Conservation (phyloP, 306 rosid species). For the Senna tora region DNA sequence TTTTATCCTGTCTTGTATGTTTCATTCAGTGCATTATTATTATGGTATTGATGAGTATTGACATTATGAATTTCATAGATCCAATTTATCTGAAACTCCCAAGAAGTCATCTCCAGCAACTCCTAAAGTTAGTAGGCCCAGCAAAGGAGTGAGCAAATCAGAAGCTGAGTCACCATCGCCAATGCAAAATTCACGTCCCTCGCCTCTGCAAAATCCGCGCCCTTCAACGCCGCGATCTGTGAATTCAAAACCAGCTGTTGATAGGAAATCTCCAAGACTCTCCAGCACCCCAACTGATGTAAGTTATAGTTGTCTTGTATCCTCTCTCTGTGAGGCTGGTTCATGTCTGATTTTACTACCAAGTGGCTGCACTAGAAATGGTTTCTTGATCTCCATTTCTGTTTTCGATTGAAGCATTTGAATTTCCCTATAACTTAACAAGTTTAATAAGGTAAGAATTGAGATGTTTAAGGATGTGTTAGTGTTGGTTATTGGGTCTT, state of each 20-base stretch:
- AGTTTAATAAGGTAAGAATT: background rate
- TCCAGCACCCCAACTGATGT: conserved; percentile 72
- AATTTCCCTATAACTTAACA: conserved; percentile 9
- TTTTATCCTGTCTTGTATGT: conserved; percentile 32
- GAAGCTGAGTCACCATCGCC: conserved; percentile 78
- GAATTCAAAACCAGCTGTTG: conserved; percentile 58
- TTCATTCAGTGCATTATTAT: conserved; percentile 32
- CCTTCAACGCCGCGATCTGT: conserved; percentile 75
- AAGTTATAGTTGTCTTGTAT: conserved; percentile 41
- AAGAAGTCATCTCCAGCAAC: conserved; percentile 76
- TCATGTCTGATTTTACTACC: background rate
- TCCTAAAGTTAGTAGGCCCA: conserved; percentile 71
- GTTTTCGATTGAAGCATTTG: conserved; percentile 22
- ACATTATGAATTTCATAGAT: conserved; percentile 58
- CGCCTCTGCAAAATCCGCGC: conserved; percentile 69
- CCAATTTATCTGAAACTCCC: conserved; percentile 65
- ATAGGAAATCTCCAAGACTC: conserved; percentile 70
- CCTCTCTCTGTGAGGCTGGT: background rate
- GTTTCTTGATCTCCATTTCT: conserved; percentile 5
- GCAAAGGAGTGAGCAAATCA: conserved; percentile 63
- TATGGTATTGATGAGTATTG: conserved; percentile 36
- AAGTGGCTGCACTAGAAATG: conserved; percentile 17
- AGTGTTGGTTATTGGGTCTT: conserved; percentile 26
- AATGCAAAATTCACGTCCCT: conserved; percentile 65
- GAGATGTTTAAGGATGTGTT: conserved; percentile 18